Evolutionary conservation across 495 filamentous ascomycete genomes (phyloP), one percentile per base, ranked within the genome.

Genomic region (Xylaria curta): DNA sequence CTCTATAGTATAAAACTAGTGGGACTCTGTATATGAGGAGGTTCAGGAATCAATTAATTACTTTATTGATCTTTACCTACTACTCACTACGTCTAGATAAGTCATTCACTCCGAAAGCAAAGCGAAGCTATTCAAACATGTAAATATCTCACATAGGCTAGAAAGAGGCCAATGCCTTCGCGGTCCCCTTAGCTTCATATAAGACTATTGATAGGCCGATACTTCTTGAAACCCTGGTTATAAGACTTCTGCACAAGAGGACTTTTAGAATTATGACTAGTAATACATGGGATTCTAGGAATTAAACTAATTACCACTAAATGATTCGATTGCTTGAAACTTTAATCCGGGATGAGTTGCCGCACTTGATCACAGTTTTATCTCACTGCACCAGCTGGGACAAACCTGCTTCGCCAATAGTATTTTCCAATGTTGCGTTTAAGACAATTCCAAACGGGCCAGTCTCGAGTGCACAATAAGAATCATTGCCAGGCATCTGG

Each of bases 391-490:
- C 46, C 3, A 66, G 47, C 12, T 54, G 46, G 1, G 64, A 54
- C 9, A 66, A 54, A 26, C 47, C 47, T 54, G 47, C 47, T 17
- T 54, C 7, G 0, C 4, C 6, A 54, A 66, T 66, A 10, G 26
- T 28, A 54, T 26, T 10, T 4, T 66, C 47, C 19, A 66, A 31
- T 8, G 64, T 66, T 66, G 44, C 12, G 26, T 54, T 54, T 10
- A 66, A 33, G 4, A 17, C 10, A 3, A 66, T n/a, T 5, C 64
- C 64, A 26, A 66, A 66, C 10, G 64, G 47, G 28, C 64, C 64
- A 33, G 46, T 28, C n/a, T 66, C 46, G n/a, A 66, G 64, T 21
- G 64, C 31, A 66, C 64, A 66, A 21, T 38, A 66, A 54, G 64
- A 53, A 66, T 54, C 33, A 21, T 54, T 54, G 19, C 47, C 64